Evolutionary conservation across 23 red algal genomes (phyloP).

Genomic region (Agarophyton chilense): DNA sequence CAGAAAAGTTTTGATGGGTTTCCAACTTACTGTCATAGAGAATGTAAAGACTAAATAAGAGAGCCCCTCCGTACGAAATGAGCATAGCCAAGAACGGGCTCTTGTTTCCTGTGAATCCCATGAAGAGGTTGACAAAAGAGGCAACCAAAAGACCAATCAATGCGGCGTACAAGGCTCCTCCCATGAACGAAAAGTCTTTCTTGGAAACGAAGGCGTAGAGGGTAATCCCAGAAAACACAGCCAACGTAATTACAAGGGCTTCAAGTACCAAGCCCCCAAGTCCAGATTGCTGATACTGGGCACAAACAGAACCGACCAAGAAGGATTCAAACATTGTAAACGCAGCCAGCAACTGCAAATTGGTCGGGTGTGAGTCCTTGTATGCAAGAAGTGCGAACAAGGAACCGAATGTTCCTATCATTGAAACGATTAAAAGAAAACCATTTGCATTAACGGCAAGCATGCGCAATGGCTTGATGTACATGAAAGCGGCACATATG

Average conservation of each 20-base stretch:
- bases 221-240: slow-evolving; percentile 83
- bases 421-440: slow-evolving; percentile 63
- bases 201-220: slow-evolving; percentile 83
- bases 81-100: slow-evolving; percentile 69
- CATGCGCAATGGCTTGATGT: slow-evolving; percentile 54
- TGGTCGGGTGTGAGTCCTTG: slow-evolving; percentile 71
- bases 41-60: slow-evolving; percentile 93
- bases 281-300: slow-evolving; percentile 70
- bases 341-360: slow-evolving; percentile 66
- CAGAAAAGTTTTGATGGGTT: not conserved
- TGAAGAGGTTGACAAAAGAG: slow-evolving; percentile 73
- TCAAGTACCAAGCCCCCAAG: slow-evolving; percentile 79
- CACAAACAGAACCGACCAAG: slow-evolving; percentile 80
- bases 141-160: slow-evolving; percentile 76
- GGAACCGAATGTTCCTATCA: slow-evolving; percentile 76
- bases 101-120: slow-evolving; percentile 76
- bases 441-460: slow-evolving; percentile 31
- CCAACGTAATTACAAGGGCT: slow-evolving; percentile 72
- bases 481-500: slow-evolving; percentile 85
- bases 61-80: slow-evolving; percentile 67
- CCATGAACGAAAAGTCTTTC: slow-evolving; percentile 94
- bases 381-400: slow-evolving; percentile 74
- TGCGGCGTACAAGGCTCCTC: slow-evolving; percentile 80
- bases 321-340: slow-evolving; percentile 85
- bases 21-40: slow-evolving; percentile 89